phyloP scores from a whole-genome alignment of 345 rosid species.

The Pseudoturritis turrita region DNA sequence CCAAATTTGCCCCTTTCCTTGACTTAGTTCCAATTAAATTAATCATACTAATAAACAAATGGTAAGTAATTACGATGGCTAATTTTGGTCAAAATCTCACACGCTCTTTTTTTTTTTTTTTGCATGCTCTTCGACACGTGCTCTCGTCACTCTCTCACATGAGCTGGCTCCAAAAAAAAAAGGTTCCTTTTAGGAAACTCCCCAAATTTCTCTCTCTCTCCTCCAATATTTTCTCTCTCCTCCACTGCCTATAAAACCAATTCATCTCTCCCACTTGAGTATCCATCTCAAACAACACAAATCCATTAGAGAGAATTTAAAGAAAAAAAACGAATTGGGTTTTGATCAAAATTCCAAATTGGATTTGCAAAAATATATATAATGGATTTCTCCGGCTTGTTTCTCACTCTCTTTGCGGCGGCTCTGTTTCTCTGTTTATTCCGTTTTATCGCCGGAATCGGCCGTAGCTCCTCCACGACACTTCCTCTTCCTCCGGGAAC shows the following conservation, averaged over 20 bases:
- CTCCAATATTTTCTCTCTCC: neutral
- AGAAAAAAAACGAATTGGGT: neutral
- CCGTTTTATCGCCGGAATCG: constrained; percentile 20
- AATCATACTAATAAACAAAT: neutral
- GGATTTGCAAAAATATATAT: neutral
- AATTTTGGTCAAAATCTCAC: constrained; percentile 32
- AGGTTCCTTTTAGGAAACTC: constrained; percentile 30
- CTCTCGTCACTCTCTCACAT: constrained; percentile 26
- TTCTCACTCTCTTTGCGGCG: constrained; percentile 28
- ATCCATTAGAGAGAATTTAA: neutral
- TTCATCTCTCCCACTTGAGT: constrained; percentile 20
- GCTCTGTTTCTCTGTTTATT: constrained; percentile 35
- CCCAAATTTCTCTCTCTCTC: neutral
- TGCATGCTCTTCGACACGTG: constrained; percentile 38
- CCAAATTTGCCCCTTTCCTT: constrained; percentile 35
- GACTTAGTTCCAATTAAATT: neutral
- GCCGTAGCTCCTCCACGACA: constrained; percentile 18
- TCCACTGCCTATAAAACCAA: constrained; percentile 29
- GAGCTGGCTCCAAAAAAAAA: constrained; percentile 23
- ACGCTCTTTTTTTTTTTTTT: constrained; percentile 18
- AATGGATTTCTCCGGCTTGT: constrained; percentile 41
- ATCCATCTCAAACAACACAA: constrained; percentile 12
- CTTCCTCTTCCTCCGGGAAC: constrained; percentile 91
- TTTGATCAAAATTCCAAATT: neutral
- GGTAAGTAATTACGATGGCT: constrained; percentile 8